Base-by-base conservation (phyloP, 2,329 filamentous ascomycete genomes). In the Fusarium concolor region DNA sequence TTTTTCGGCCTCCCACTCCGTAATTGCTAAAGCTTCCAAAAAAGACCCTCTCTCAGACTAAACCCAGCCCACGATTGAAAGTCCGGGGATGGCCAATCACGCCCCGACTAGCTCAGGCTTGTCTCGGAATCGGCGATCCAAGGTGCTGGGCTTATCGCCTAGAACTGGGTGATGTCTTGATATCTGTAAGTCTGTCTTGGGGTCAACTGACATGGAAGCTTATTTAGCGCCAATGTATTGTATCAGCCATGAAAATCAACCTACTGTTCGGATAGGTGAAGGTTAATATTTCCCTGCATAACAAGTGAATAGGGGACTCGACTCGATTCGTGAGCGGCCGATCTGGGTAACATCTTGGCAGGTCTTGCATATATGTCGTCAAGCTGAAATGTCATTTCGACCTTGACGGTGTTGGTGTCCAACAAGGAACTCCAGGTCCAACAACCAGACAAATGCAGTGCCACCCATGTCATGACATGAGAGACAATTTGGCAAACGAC, bases 61-160 rank as follows among this genome's bases (percentile, higher is more conserved):
- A 55, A 55, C 22, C 52, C 41, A 52, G 42, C 53, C 53, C 20
- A 54, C n/a, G 35, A 53, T 58, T 44, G 38, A 68, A 68, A 75
- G 72, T 76, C 75, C 67, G 75, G 75, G 75, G 75, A 56, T 65
- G 56, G 51, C 75, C 75, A 76, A 76, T 76, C 73, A 65, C 55
- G 47, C 58, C 18, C n/a, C 35, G 26, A 39, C 41, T 37, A 52
- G 60, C 44, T 54, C 54, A 52, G 45, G 47, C 41, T 67, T 70
- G 70, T 63, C 57, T 70, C 49, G 62, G 31, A 70, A 71, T 71
- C 65, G 65, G 47, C 65, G 62, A 70, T 71, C 68, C 68, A 58
- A 29, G 18, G 20, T 41, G 52, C 44, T 69, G 59, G 56, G 52
- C 73, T 71, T 71, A 65, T 74, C 65, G 53, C 49, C 56, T 58